Percentiles rank a stretch among this genome's conserved stretches.
These are phyloP conservation scores for Tremella yokohamensis DNA, from an alignment of 768 basidiomycete species.

Conservation along the genomic window DNA sequence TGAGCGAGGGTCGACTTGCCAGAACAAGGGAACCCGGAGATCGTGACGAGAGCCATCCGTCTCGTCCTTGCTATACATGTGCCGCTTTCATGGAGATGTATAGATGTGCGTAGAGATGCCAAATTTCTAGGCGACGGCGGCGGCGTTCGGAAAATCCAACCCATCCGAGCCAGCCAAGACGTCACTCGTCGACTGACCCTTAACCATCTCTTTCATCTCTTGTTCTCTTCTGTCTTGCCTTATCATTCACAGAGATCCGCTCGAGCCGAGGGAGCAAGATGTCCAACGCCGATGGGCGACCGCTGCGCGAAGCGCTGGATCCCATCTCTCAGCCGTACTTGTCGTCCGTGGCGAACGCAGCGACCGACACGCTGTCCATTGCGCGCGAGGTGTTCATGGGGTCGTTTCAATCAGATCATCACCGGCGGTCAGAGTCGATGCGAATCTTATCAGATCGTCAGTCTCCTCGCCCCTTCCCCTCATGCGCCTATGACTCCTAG, in stretches of 20 bases:
- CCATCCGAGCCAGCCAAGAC: too few species aligned
- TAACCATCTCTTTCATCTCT: too few species aligned
- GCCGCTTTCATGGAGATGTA: too few species aligned
- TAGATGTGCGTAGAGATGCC: too few species aligned
- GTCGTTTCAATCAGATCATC: slow-evolving; percentile 40
- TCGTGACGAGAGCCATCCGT: slow-evolving; percentile 83
- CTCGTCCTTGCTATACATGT: not conserved
- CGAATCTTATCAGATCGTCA: slow-evolving; percentile 47
- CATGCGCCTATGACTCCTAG: not conserved
- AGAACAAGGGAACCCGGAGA: slow-evolving; percentile 80
- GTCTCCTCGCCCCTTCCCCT: slow-evolving; percentile 11
- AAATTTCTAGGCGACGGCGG: too few species aligned
- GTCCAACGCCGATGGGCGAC: slow-evolving; percentile 8
- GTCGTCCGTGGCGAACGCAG: slow-evolving; percentile 17
- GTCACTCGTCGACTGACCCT: too few species aligned
- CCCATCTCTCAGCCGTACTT: slow-evolving; percentile 37
- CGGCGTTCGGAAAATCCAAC: too few species aligned
- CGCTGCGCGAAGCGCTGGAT: slow-evolving; percentile 41
- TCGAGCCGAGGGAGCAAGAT: too few species aligned
- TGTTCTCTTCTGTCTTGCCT: too few species aligned
- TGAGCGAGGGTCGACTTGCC: slow-evolving; percentile 75
- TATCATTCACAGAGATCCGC: too few species aligned
- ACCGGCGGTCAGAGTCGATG: slow-evolving; percentile 43
- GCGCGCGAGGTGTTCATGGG: slow-evolving; percentile 49
- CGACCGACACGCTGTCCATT: slow-evolving; percentile 36